A percentile compares a stretch with the other conserved stretches of the same genome.
Evolutionary conservation across 164 flowering plant species (phyloP).

Genomic region (Nymphaea thermarum): DNA sequence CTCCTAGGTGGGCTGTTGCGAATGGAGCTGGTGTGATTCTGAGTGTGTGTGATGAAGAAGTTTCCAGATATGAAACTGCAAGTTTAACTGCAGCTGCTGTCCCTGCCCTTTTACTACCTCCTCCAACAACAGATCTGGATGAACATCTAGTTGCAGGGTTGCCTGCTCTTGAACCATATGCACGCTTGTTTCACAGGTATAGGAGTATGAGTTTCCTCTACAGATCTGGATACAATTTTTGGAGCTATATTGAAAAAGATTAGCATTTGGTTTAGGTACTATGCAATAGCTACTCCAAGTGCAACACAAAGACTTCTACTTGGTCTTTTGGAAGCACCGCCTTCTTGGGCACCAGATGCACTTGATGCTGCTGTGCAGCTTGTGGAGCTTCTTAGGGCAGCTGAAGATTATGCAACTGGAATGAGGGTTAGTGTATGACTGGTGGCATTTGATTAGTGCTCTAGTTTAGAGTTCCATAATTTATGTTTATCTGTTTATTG

Average conservation of each 20-base stretch:
- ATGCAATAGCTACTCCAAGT: slow-evolving; percentile 94
- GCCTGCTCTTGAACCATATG: slow-evolving; percentile 97
- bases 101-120: slow-evolving; percentile 95
- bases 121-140: slow-evolving; percentile 87
- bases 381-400: slow-evolving; percentile 95
- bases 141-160: slow-evolving; percentile 97
- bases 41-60: slow-evolving; percentile 96
- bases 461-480: too few relatives aligned
- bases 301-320: slow-evolving; percentile 94
- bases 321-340: slow-evolving; percentile 97
- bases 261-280: slow-evolving; percentile 36
- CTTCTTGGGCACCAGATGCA: slow-evolving; percentile 99
- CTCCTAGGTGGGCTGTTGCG: slow-evolving; percentile 98
- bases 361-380: slow-evolving; percentile 99
- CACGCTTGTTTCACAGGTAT: slow-evolving; percentile 65
- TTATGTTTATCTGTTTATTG: too few relatives aligned
- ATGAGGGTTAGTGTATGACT: slow-evolving; percentile 53
- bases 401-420: slow-evolving; percentile 92
- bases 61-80: slow-evolving; percentile 88
- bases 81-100: slow-evolving; percentile 91
- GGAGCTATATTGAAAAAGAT: neutral
- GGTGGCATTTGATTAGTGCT: too few relatives aligned
- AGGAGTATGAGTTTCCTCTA: neutral
- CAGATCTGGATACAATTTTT: neutral
- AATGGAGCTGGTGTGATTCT: slow-evolving; percentile 97